phyloP scores from a whole-genome alignment of 805 yeast species.

The Metschnikowia lachancei region DNA sequence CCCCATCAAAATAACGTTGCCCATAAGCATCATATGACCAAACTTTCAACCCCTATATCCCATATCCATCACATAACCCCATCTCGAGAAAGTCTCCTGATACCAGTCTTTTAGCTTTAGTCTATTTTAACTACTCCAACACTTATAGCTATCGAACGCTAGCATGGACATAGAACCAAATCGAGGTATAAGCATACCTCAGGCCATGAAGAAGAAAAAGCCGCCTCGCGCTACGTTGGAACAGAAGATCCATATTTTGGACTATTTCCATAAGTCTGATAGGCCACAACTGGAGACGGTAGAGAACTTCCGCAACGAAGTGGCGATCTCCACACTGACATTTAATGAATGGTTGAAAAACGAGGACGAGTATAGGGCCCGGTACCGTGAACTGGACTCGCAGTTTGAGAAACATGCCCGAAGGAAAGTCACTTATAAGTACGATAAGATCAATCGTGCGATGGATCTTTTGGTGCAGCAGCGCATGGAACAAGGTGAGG shows the following conservation, averaged over 20 bases:
- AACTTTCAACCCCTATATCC: no score
- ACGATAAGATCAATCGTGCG: conserved; percentile 55
- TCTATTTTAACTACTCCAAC: no score
- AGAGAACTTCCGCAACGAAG: conserved; percentile 47
- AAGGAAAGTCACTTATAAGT: conserved; percentile 45
- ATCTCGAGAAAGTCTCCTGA: no score
- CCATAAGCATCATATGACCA: no score
- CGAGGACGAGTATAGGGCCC: conserved; percentile 48
- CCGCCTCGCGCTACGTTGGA: conserved; percentile 56
- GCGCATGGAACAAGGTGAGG: conserved; percentile 41
- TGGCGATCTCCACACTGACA: conserved; percentile 57
- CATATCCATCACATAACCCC: no score
- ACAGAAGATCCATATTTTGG: conserved; percentile 55
- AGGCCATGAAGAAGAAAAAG: neutral
- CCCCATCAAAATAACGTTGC: no score
- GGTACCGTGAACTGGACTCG: conserved; percentile 36
- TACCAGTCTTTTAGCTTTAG: no score
- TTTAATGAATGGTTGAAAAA: conserved; percentile 61
- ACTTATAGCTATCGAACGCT: no score
- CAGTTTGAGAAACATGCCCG: conserved; percentile 36
- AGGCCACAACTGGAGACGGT: conserved; percentile 60
- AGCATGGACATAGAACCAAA: neutral
- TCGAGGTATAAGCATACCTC: neutral
- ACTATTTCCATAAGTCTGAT: conserved; percentile 46
- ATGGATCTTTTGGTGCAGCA: conserved; percentile 55